phyloP scores from a whole-genome alignment of 2,329 filamentous ascomycete genomes.

The Gaeumannomyces tritici region DNA sequence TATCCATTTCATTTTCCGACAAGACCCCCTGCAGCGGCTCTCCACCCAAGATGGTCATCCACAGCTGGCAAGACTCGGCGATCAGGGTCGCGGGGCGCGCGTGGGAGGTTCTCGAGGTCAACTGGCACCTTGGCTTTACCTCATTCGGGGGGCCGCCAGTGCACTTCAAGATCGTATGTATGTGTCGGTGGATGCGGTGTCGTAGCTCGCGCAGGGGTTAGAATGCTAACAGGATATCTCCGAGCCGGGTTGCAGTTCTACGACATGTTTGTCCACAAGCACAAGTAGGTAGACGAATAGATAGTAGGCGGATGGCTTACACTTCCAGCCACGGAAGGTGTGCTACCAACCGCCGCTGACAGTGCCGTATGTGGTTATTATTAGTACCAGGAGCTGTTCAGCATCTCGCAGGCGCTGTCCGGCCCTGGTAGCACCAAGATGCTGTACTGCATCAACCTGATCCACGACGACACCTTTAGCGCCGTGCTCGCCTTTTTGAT shows the following conservation, averaged over 20 bases:
- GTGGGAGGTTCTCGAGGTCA: slow-evolving; percentile 9
- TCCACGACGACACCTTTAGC: slow-evolving; percentile 48
- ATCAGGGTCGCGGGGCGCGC: background rate
- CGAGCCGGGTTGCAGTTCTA: slow-evolving; percentile 38
- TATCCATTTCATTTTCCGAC: background rate
- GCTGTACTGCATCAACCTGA: slow-evolving; percentile 56
- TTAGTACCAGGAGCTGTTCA: slow-evolving; percentile 65
- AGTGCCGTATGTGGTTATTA: too few relatives aligned
- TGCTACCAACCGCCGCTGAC: too few relatives aligned
- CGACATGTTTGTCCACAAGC: slow-evolving; percentile 48
- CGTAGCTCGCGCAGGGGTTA: background rate
- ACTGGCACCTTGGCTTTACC: slow-evolving; percentile 56
- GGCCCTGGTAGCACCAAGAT: slow-evolving; percentile 65
- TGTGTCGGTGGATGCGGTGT: too few relatives aligned
- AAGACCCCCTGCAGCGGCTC: background rate
- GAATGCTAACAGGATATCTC: background rate
- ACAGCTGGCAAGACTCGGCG: background rate
- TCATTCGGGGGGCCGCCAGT: slow-evolving; percentile 59
- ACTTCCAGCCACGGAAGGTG: too few relatives aligned
- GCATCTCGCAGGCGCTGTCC: slow-evolving; percentile 55
- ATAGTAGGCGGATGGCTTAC: slow-evolving; percentile 31
- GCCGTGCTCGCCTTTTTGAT: slow-evolving; percentile 51
- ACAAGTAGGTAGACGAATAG: slow-evolving; percentile 60
- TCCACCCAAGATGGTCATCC: background rate
- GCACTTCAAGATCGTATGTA: slow-evolving; percentile 53